Conservation (phyloP, 2,329 filamentous ascomycete species). For the Aureobasidium uvarum region DNA sequence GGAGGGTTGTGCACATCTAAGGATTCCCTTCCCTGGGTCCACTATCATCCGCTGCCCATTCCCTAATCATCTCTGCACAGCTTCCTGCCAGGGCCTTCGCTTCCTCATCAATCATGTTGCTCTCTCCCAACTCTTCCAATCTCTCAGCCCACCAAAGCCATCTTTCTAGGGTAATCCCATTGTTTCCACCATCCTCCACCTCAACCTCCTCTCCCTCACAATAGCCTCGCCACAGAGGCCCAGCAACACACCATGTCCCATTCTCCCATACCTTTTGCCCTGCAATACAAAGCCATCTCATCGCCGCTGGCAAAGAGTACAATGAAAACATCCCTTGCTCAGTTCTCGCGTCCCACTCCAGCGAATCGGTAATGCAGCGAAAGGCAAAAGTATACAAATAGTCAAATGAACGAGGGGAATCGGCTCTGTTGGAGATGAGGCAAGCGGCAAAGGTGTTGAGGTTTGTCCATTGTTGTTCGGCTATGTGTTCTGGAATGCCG, state of each 20-base stretch:
- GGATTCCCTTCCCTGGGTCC: too few relatives aligned
- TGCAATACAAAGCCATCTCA: not conserved
- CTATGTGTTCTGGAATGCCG: not conserved
- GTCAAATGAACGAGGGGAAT: not conserved
- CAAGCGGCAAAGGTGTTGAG: slow-evolving; percentile 16
- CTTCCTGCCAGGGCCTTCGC: not conserved
- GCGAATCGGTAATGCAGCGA: not conserved
- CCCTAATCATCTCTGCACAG: not conserved
- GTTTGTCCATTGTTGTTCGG: slow-evolving; percentile 6
- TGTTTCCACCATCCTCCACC: not conserved
- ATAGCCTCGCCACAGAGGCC: not conserved
- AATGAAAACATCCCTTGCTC: not conserved
- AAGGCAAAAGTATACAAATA: not conserved
- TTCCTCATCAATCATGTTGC: not conserved
- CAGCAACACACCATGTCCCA: not conserved
- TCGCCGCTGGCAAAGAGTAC: not conserved
- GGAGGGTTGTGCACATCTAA: too few relatives aligned
- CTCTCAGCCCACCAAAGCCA: not conserved
- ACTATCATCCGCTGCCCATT: too few relatives aligned
- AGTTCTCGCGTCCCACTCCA: not conserved
- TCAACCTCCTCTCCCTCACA: not conserved
- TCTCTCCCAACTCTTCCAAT: not conserved
- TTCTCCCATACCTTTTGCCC: not conserved
- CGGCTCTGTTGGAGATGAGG: not conserved
- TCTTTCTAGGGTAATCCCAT: not conserved